These are phyloP conservation scores for Anisodus tanguticus DNA, from an alignment of 257 asterid species.

Conservation along the genomic window DNA sequence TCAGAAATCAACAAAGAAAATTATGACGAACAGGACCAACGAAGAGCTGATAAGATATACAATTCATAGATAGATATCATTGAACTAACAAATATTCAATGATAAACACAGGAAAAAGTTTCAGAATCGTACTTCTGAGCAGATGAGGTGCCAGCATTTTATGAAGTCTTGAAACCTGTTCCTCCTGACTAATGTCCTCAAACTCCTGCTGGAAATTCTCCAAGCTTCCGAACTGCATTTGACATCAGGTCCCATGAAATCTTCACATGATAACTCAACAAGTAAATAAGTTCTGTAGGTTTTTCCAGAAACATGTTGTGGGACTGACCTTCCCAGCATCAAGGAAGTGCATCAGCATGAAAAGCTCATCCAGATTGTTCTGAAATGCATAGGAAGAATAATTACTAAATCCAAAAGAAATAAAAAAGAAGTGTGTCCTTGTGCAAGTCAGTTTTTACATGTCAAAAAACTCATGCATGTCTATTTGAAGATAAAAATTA, in stretches of 20 bases:
- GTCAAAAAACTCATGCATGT: not conserved
- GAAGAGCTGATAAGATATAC: constrained; percentile 1
- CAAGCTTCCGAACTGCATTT: constrained; percentile 81
- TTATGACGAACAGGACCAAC: not conserved
- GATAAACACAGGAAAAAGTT: constrained; percentile 37
- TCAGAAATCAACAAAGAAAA: not conserved
- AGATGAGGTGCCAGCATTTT: constrained; percentile 99
- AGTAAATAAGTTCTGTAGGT: constrained; percentile 11
- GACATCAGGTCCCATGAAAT: not conserved
- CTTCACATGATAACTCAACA: constrained; percentile 13
- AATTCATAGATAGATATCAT: constrained; percentile 13
- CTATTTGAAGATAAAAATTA: not conserved
- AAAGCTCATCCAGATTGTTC: constrained; percentile 98
- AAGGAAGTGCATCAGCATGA: constrained; percentile 99
- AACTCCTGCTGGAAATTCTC: constrained; percentile 98
- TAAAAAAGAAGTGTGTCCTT: not conserved
- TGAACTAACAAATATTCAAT: constrained; percentile 30
- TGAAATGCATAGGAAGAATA: constrained; percentile 53
- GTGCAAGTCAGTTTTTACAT: not conserved
- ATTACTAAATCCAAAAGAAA: constrained; percentile 28
- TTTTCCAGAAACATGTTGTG: constrained; percentile 28
- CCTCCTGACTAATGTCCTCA: constrained; percentile 98
- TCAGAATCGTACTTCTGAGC: constrained; percentile 74
- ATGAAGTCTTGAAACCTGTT: constrained; percentile 96
- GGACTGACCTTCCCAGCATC: constrained; percentile 96